Percentiles rank a stretch among this genome's conserved stretches.
These are phyloP conservation scores for Globisporangium cylindrosporum DNA, from an alignment of 352 stramenopile species.

Conservation along the genomic window DNA sequence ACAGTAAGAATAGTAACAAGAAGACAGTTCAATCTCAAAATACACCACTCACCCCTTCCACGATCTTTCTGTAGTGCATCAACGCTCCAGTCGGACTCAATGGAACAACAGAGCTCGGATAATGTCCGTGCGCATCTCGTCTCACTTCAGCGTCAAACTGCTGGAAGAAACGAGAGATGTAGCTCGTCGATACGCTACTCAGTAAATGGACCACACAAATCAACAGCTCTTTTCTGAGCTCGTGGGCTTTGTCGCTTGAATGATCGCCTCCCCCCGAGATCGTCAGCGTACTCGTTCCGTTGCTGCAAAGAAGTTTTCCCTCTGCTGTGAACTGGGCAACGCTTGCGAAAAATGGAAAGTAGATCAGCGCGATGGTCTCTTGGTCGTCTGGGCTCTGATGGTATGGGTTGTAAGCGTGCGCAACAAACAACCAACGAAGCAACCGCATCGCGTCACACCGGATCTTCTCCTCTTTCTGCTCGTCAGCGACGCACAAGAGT, in stretches of 20 bases:
- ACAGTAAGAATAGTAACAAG: neutral
- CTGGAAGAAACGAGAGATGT: slow-evolving; percentile 46
- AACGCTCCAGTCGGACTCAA: slow-evolving; percentile 44
- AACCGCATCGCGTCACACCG: slow-evolving; percentile 44
- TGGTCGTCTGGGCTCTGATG: slow-evolving; percentile 44
- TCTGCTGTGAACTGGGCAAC: slow-evolving; percentile 49
- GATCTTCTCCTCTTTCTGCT: slow-evolving; percentile 68
- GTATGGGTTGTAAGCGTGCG: slow-evolving; percentile 50
- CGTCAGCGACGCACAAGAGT: slow-evolving; percentile 48
- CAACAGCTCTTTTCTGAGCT: slow-evolving; percentile 60
- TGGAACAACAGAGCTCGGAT: slow-evolving; percentile 1
- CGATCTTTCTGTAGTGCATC: slow-evolving; percentile 46
- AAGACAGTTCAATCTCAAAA: neutral
- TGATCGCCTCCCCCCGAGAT: neutral
- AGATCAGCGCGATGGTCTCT: slow-evolving; percentile 59
- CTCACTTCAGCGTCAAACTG: slow-evolving; percentile 11
- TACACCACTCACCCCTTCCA: slow-evolving; percentile 32
- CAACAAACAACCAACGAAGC: slow-evolving; percentile 60
- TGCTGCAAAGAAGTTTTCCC: slow-evolving; percentile 38
- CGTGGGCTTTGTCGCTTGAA: slow-evolving; percentile 13
- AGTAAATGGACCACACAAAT: slow-evolving; percentile 63
- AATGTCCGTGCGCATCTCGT: neutral
- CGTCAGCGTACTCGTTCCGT: neutral
- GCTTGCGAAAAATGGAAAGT: slow-evolving; percentile 46
- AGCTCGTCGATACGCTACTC: slow-evolving; percentile 44